These are phyloP conservation scores for Avena insularis DNA, from an alignment of 176 grass and related monocot genomes.

Conservation along the genomic window DNA sequence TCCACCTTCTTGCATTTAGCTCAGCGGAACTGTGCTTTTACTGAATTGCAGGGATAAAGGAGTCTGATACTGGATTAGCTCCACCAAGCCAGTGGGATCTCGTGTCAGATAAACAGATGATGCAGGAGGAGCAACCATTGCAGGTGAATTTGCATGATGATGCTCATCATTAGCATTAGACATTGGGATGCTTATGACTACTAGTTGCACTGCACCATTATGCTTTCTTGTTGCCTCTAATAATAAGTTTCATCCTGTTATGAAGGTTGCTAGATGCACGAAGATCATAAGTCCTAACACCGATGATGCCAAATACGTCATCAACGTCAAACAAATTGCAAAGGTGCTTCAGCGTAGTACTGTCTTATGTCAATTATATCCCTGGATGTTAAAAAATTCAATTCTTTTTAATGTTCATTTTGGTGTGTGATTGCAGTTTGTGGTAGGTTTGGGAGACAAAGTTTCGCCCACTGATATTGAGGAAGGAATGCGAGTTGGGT, in stretches of 20 bases:
- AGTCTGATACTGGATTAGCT: constrained; percentile 94
- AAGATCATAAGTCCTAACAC: constrained; percentile 98
- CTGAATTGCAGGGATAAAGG: constrained; percentile 82
- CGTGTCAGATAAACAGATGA: constrained; percentile 97
- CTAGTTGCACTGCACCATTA: neutral
- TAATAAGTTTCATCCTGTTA: neutral
- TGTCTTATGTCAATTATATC: constrained; percentile 11
- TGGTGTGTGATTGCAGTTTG: constrained; percentile 63
- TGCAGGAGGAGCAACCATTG: constrained; percentile 89
- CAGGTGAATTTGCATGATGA: constrained; percentile 53
- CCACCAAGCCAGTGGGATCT: constrained; percentile 96
- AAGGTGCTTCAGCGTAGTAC: constrained; percentile 57
- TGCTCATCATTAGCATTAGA: neutral
- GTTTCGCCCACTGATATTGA: constrained; percentile 96
- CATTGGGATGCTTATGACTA: neutral
- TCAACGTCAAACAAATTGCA: constrained; percentile 98
- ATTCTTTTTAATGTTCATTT: constrained; percentile 34
- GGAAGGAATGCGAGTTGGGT: constrained; percentile 97
- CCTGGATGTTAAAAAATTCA: neutral
- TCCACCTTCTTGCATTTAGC: neutral
- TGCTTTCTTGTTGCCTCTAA: neutral
- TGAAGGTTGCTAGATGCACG: constrained; percentile 91
- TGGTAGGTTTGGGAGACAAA: constrained; percentile 90
- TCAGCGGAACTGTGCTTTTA: neutral
- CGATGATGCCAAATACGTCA: constrained; percentile 94